Evolutionary conservation across 2,329 filamentous ascomycete genomes (phyloP).

Genomic region (Colletotrichum caudatum): DNA sequence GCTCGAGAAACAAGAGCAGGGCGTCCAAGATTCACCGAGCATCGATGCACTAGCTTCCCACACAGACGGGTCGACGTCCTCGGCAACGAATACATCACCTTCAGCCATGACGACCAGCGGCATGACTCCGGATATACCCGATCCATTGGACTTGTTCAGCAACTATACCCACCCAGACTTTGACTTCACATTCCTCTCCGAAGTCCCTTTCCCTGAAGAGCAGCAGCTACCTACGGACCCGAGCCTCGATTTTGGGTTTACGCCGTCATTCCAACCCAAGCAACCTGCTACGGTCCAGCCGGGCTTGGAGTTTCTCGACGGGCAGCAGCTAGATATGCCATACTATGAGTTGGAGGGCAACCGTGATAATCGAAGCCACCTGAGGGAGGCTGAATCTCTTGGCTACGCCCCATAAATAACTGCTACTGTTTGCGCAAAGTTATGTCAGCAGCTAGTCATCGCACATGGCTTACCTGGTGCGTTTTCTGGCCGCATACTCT

Average conservation of each 20-base stretch:
- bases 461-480: background rate
- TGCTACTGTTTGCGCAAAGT: background rate
- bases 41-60: background rate
- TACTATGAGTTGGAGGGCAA: background rate
- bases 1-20: slow-evolving; percentile 28
- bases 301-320: slow-evolving; percentile 1
- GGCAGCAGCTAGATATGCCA: background rate
- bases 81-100: slow-evolving; percentile 21
- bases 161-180: slow-evolving; percentile 29
- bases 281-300: slow-evolving; percentile 13
- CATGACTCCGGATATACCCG: slow-evolving; percentile 33
- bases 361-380: background rate
- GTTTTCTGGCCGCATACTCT: background rate
- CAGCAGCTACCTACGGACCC: background rate
- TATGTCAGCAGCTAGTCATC: background rate
- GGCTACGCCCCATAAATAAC: slow-evolving; percentile 15
- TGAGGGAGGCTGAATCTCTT: background rate
- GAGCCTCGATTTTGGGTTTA: background rate
- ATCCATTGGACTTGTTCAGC: slow-evolving; percentile 30
- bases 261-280: background rate
- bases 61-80: background rate
- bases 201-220: background rate
- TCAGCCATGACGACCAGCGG: slow-evolving; percentile 31
- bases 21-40: background rate
- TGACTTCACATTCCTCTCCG: slow-evolving; percentile 23